Evolutionary conservation across 176 grass and related monocot species (phyloP).

Genomic region (Zoysia japonica): DNA sequence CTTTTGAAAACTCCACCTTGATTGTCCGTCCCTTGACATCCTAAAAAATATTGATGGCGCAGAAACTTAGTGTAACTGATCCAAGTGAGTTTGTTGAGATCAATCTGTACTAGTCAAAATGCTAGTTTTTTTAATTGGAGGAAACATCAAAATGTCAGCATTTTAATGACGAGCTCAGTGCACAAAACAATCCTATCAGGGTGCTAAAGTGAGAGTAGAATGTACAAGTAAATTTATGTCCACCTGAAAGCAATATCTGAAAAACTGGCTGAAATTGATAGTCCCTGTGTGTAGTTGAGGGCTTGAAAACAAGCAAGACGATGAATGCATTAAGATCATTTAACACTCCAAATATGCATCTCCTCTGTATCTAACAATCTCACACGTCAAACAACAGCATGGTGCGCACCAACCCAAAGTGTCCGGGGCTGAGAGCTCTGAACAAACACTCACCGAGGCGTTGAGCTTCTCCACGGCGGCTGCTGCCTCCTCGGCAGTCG

Average conservation of each 20-base stretch:
- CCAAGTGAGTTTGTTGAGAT: not conserved
- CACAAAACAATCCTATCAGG: not conserved
- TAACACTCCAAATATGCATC: not conserved
- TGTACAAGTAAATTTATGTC: not conserved
- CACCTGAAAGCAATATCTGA: not conserved
- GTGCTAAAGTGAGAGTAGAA: not conserved
- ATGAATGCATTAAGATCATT: not conserved
- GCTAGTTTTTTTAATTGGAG: not conserved
- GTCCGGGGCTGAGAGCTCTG: not conserved
- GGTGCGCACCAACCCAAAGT: not conserved
- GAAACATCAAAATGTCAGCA: constrained; percentile 1
- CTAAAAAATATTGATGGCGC: constrained; percentile 39
- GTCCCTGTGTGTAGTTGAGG: not conserved
- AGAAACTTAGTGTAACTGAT: constrained; percentile 22
- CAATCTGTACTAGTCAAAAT: not conserved
- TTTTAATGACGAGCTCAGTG: not conserved
- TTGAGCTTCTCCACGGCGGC: constrained; percentile 53
- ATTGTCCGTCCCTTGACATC: constrained; percentile 73
- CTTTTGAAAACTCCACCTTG: constrained; percentile 80
- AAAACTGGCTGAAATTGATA: not conserved
- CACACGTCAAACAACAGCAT: not conserved
- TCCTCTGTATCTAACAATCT: not conserved
- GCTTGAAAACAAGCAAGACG: constrained; percentile 18
- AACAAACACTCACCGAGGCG: constrained; percentile 41
- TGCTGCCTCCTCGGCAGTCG: constrained; percentile 46